These are phyloP conservation scores for Inonotus obliquus DNA, from an alignment of 1,284 basidiomycete species.

Conservation along the genomic window DNA sequence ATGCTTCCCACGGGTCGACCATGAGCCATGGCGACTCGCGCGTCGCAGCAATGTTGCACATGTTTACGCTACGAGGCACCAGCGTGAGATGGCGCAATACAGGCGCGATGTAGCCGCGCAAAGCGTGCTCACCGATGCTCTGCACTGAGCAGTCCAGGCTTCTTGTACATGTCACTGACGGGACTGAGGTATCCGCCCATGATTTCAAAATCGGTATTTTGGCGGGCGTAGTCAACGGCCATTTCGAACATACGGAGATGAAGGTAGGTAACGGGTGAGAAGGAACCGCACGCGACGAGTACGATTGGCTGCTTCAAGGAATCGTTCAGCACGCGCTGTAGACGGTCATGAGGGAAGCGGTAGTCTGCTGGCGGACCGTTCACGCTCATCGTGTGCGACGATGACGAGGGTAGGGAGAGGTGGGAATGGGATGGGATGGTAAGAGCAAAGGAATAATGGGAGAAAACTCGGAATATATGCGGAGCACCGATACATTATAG, in stretches of 20 bases:
- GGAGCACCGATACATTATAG: neutral
- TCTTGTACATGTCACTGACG: constrained; percentile 92
- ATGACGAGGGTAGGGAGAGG: neutral
- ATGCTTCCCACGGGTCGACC: constrained; percentile 97
- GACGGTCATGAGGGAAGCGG: constrained; percentile 13
- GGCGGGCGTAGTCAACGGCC: constrained; percentile 92
- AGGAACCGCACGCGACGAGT: constrained; percentile 76
- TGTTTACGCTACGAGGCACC: constrained; percentile 36
- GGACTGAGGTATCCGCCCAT: constrained; percentile 93
- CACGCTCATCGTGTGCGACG: constrained; percentile 9
- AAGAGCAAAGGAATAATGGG: constrained; percentile 1
- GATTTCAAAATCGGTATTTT: constrained; percentile 91
- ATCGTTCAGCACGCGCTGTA: constrained; percentile 42
- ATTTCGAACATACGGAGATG: constrained; percentile 97
- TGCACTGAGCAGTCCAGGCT: constrained; percentile 80
- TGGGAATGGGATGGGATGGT: neutral
- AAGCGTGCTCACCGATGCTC: constrained; percentile 59
- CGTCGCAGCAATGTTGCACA: constrained; percentile 85
- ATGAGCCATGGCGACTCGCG: constrained; percentile 74
- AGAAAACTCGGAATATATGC: neutral
- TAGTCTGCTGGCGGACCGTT: constrained; percentile 14
- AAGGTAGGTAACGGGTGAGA: constrained; percentile 79
- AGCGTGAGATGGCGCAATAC: constrained; percentile 2
- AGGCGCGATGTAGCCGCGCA: constrained; percentile 1
- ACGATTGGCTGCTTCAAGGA: constrained; percentile 67